These are phyloP conservation scores for Cardamine occulta DNA, from an alignment of 345 rosid species.

Conservation along the genomic window DNA sequence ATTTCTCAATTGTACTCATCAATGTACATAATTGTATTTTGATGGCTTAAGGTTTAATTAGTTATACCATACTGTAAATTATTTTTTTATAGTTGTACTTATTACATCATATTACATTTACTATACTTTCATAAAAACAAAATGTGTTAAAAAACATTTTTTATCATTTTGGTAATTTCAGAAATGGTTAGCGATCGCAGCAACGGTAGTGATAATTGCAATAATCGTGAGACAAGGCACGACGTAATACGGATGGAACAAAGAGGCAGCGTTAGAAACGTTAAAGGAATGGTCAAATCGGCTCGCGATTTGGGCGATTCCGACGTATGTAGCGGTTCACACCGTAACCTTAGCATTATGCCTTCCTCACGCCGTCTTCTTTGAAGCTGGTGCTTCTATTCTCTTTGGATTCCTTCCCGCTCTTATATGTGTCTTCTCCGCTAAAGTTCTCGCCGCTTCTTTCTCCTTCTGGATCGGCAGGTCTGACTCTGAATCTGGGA, in stretches of 20 bases:
- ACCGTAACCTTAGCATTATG: constrained; percentile 75
- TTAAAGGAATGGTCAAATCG: constrained; percentile 64
- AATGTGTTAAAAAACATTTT: no score
- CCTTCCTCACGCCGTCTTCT: constrained; percentile 86
- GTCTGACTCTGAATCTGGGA: constrained; percentile 39
- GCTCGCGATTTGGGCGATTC: constrained; percentile 86
- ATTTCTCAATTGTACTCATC: no score
- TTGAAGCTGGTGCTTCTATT: constrained; percentile 85
- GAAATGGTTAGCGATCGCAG: constrained; percentile 61
- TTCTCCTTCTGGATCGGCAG: constrained; percentile 95
- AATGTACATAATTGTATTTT: no score
- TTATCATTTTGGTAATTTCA: no score
- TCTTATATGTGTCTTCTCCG: constrained; percentile 72
- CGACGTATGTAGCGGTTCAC: constrained; percentile 80
- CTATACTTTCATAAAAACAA: no score
- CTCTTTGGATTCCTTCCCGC: constrained; percentile 89
- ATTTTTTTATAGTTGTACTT: no score
- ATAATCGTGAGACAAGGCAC: constrained; percentile 46
- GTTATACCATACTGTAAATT: no score
- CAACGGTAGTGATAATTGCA: constrained; percentile 44
- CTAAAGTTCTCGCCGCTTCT: constrained; percentile 86
- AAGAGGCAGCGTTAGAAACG: constrained; percentile 52
- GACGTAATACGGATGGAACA: constrained; percentile 54
- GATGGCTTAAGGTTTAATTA: no score
- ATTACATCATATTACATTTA: no score